Conservation (phyloP, 2,329 filamentous ascomycete genomes). For the Ceratocystis eucalypticola region DNA sequence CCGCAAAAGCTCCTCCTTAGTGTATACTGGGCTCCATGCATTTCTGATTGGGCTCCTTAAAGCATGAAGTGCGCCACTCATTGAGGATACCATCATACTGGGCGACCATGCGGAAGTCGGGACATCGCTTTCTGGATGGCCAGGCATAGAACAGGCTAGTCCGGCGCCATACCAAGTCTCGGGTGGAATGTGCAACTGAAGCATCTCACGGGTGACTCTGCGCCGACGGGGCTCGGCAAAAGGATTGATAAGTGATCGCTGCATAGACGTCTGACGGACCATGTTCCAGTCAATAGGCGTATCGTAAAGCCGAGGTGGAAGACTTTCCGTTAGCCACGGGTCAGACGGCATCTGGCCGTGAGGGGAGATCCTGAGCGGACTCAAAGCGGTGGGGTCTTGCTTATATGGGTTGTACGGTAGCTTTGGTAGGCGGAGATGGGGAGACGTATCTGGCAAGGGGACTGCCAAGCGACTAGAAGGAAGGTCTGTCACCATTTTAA, state of each 20-base stretch:
- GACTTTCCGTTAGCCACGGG: constrained; percentile 25
- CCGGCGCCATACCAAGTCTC: constrained; percentile 13
- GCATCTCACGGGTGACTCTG: background rate
- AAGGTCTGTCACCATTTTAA: background rate
- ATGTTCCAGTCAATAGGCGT: constrained; percentile 12
- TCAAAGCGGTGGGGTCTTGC: constrained; percentile 1
- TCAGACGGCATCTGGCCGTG: constrained; percentile 21
- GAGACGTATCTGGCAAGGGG: constrained; percentile 2
- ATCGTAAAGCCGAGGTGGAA: constrained; percentile 3
- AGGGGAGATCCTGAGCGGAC: background rate
- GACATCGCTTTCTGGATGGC: background rate
- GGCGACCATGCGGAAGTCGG: background rate
- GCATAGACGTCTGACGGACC: constrained; percentile 12
- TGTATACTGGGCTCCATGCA: constrained; percentile 11
- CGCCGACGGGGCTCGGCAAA: constrained; percentile 2
- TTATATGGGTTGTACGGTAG: constrained; percentile 8
- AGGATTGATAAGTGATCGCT: constrained; percentile 11
- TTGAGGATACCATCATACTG: background rate
- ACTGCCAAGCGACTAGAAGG: background rate
- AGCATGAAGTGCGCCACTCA: background rate
- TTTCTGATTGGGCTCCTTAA: background rate
- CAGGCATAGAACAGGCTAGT: background rate
- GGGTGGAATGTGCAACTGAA: constrained; percentile 12
- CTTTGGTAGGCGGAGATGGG: background rate
- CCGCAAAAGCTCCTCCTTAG: constrained; percentile 4